phyloP scores from a whole-genome alignment of 345 rosid genomes.

The Salix koriyanagi region DNA sequence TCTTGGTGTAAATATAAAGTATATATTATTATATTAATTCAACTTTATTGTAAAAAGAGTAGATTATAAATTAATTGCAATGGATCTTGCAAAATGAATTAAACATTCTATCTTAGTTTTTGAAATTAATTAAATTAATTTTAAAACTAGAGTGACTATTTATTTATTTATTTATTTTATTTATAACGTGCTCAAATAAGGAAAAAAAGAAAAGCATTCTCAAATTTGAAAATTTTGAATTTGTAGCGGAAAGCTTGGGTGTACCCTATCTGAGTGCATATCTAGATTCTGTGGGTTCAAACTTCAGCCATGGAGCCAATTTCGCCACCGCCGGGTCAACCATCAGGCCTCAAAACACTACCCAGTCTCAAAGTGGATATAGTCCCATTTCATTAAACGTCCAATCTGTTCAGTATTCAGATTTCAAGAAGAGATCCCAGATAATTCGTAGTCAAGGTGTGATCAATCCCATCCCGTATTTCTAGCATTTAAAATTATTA shows the following conservation, averaged over 20 bases:
- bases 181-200: no score
- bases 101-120: no score
- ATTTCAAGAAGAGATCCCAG: constrained; percentile 45
- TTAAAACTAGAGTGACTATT: no score
- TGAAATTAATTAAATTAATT: no score
- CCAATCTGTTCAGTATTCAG: constrained; percentile 54
- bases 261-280: constrained; percentile 53
- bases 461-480: neutral
- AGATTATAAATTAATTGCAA: no score
- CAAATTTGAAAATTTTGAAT: neutral
- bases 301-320: constrained; percentile 77
- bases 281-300: constrained; percentile 60
- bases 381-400: constrained; percentile 71
- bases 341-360: constrained; percentile 53
- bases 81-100: no score
- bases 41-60: no score
- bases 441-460: constrained; percentile 51
- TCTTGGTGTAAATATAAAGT: no score
- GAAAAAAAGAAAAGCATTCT: neutral
- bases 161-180: no score
- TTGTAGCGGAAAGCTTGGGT: constrained; percentile 47
- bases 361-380: constrained; percentile 50
- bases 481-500: no score
- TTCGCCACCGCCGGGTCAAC: constrained; percentile 83
- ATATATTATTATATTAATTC: no score